A percentile compares a stretch with the other conserved stretches of the same genome.
Evolutionary conservation across 768 basidiomycete genomes (phyloP).

Genomic region (Hebeloma cylindrosporum): DNA sequence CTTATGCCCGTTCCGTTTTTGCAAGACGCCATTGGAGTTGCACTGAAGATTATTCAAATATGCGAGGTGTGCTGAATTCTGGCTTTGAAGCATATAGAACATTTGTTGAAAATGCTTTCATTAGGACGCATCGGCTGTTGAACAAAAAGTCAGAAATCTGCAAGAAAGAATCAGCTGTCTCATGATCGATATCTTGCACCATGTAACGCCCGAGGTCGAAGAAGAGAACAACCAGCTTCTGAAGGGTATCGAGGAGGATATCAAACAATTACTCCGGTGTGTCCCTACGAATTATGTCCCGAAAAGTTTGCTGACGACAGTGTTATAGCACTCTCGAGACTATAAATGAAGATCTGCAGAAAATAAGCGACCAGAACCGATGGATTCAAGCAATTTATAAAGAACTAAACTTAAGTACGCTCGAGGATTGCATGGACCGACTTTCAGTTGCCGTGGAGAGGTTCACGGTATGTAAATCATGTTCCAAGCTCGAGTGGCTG

Average conservation of each 20-base stretch:
- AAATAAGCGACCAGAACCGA: conserved; percentile 14
- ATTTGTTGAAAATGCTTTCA: background rate
- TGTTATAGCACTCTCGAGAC: conserved; percentile 10
- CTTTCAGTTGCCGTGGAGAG: conserved; percentile 12
- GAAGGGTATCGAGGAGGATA: conserved; percentile 4
- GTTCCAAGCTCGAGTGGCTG: no score
- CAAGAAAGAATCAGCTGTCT: conserved; percentile 12
- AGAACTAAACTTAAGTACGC: conserved; percentile 13
- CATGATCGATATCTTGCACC: conserved; percentile 2
- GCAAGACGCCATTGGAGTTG: conserved; percentile 10
- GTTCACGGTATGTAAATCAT: conserved; percentile 7
- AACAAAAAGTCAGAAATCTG: conserved; percentile 12
- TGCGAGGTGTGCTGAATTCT: conserved; percentile 12
- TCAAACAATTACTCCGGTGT: background rate
- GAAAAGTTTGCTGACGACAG: conserved; percentile 2
- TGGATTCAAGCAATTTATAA: conserved; percentile 11
- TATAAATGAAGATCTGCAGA: conserved; percentile 10
- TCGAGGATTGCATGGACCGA: conserved; percentile 14
- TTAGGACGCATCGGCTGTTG: conserved; percentile 11
- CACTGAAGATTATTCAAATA: conserved; percentile 11
- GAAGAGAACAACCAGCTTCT: conserved; percentile 1
- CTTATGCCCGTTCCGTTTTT: conserved; percentile 15
- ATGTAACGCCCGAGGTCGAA: conserved; percentile 6
- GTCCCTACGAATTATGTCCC: background rate
- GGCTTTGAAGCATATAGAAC: background rate